Evolutionary conservation across 2,329 filamentous ascomycete genomes (phyloP), one percentile per base, ranked within the genome.

Genomic region (Neocatenulostroma microsporum): DNA sequence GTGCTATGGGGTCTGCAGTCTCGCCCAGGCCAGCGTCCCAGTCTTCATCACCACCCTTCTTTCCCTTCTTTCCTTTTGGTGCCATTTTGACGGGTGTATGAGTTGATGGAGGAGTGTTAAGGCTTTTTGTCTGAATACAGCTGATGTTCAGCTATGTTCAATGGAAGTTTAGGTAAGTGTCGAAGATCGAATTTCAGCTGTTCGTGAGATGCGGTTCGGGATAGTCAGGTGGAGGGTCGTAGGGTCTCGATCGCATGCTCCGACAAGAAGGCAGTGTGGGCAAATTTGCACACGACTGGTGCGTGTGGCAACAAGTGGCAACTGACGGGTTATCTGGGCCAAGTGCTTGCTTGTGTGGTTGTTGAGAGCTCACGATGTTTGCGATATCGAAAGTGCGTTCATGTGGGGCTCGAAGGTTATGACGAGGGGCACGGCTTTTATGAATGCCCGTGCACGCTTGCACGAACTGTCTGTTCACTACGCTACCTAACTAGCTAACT

Each of bases 1-100:
- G 66, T 34, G 72, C 69, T 37, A 73, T 68, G 6, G 82, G 78
- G 47, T 76, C 75, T 55, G 79, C 73, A 43, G 72, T 69, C 68
- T 95, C 89, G 55, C 87, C 88, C 37, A 95, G 72, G 47, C 94
- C 87, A 38, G 84, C 80, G 64, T 96, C 91, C 89, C 89, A 95
- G 72, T 95, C 86, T 57, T 94, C 85, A 59, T 84, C 77, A 58
- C 72, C 77, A 58, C 72, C 77, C 62, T 78, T 80, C 73, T 89
- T 93, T 66, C 80, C 83, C 61, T 81, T 82, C 76, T 94, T 95
- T 74, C 91, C 93, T 72, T 95, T 95, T 45, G 88, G 88, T 57
- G 88, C 69, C 89, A 95, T 96, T 21, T 17, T 43, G 30, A 34
- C 19, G 38, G 30, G 8, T 15, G 12, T 39, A 24, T 28, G 21